Conservation (phyloP, 306 rosid species). For the Heteromeles arbutifolia region DNA sequence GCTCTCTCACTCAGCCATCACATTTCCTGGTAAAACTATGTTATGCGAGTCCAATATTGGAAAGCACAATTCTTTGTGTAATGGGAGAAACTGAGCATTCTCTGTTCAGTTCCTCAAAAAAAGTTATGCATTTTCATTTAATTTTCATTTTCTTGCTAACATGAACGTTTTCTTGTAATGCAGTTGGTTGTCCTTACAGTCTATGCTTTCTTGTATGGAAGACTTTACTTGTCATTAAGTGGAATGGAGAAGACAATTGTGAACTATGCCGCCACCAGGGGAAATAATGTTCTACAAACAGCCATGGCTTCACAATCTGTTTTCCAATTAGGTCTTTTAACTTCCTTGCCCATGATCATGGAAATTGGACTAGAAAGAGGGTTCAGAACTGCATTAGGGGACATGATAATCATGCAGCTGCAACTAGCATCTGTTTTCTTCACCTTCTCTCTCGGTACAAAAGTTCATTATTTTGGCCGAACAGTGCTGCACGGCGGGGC, state of each 20-base stretch:
- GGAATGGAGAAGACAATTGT: constrained; percentile 75
- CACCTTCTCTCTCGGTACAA: constrained; percentile 90
- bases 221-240: constrained; percentile 82
- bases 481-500: constrained; percentile 96
- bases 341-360: constrained; percentile 95
- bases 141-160: not conserved
- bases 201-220: constrained; percentile 77
- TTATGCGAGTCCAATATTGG: too few relatives aligned
- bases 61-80: not conserved
- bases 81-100: not conserved
- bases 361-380: constrained; percentile 98
- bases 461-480: constrained; percentile 85
- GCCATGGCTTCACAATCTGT: constrained; percentile 80
- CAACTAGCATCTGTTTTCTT: constrained; percentile 96
- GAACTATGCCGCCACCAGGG: constrained; percentile 55
- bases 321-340: constrained; percentile 80
- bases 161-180: constrained; percentile 13
- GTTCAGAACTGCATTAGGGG: constrained; percentile 79
- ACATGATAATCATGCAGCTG: constrained; percentile 76
- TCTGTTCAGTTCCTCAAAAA: not conserved
- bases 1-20: too few relatives aligned
- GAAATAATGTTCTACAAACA: constrained; percentile 52
- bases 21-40: too few relatives aligned
- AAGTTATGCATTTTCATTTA: not conserved
- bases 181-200: constrained; percentile 77